These are phyloP conservation scores for Gloeophyllum trabeum DNA, from an alignment of 768 basidiomycete genomes.

Conservation along the genomic window DNA sequence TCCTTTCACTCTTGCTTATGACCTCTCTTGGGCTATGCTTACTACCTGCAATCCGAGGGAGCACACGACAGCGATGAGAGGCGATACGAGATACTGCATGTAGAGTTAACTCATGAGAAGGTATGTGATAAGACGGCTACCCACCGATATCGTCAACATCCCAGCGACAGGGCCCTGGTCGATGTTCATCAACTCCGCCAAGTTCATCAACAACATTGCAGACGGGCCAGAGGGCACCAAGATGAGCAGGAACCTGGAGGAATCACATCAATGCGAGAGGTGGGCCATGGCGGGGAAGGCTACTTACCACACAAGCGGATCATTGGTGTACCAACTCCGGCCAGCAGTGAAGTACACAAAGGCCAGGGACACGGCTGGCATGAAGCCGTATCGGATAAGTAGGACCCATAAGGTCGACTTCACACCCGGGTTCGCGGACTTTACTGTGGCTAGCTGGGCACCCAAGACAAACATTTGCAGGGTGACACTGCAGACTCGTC, in stretches of 20 bases:
- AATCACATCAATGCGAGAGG: neutral
- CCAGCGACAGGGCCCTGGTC: constrained; percentile 17
- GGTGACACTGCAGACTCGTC: constrained; percentile 10
- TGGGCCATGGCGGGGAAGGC: neutral
- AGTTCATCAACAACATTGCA: constrained; percentile 18
- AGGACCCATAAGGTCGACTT: constrained; percentile 12
- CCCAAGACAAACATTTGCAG: constrained; percentile 18
- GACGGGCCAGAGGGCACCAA: constrained; percentile 17
- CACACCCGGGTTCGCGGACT: constrained; percentile 8
- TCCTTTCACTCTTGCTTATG: no score
- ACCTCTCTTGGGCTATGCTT: constrained; percentile 4
- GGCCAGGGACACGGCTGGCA: constrained; percentile 15
- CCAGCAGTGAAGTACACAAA: constrained; percentile 16
- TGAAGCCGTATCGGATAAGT: constrained; percentile 15
- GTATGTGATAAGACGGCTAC: constrained; percentile 2
- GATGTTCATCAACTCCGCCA: constrained; percentile 16
- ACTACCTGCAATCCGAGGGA: constrained; percentile 15
- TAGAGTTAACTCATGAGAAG: neutral
- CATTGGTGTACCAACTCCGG: constrained; percentile 15
- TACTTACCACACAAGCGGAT: constrained; percentile 18
- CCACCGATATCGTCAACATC: constrained; percentile 15
- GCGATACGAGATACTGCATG: constrained; percentile 16
- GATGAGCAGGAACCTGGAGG: constrained; percentile 16
- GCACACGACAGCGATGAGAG: constrained; percentile 16
- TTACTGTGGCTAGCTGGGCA: constrained; percentile 15